Percentiles rank a stretch among this genome's conserved stretches.
phyloP scores from a whole-genome alignment of 2,329 filamentous ascomycete genomes.

The Curvularia lunata region DNA sequence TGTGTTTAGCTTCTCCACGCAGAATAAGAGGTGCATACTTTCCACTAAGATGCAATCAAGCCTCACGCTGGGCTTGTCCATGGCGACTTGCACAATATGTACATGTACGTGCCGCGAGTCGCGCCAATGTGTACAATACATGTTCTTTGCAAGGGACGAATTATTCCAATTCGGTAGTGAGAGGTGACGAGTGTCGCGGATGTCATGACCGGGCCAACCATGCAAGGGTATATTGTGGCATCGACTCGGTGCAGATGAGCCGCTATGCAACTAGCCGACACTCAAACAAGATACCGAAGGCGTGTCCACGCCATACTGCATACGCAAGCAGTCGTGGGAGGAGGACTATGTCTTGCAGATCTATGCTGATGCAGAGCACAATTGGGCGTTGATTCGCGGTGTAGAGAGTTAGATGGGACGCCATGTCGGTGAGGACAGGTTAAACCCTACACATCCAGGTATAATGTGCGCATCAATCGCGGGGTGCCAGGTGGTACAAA shows the following conservation, averaged over 20 bases:
- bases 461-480: slow-evolving; percentile 7
- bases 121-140: neutral
- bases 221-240: neutral
- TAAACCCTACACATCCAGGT: slow-evolving; percentile 6
- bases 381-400: neutral
- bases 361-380: neutral
- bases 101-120: slow-evolving; percentile 4
- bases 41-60: neutral
- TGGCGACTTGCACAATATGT: neutral
- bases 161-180: neutral
- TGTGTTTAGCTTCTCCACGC: neutral
- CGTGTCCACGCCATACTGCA: neutral
- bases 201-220: slow-evolving; percentile 1
- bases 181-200: neutral
- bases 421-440: slow-evolving; percentile 13
- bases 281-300: neutral
- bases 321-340: slow-evolving; percentile 3
- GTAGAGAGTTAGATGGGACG: neutral
- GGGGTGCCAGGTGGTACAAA: slow-evolving; percentile 10
- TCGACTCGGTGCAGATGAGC: neutral
- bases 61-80: neutral
- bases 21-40: neutral
- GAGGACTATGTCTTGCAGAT: slow-evolving; percentile 3
- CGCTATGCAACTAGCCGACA: slow-evolving; percentile 3
- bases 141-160: neutral